Evolutionary conservation across 2,329 filamentous ascomycete species (phyloP).

Genomic region (Penicillium freii): DNA sequence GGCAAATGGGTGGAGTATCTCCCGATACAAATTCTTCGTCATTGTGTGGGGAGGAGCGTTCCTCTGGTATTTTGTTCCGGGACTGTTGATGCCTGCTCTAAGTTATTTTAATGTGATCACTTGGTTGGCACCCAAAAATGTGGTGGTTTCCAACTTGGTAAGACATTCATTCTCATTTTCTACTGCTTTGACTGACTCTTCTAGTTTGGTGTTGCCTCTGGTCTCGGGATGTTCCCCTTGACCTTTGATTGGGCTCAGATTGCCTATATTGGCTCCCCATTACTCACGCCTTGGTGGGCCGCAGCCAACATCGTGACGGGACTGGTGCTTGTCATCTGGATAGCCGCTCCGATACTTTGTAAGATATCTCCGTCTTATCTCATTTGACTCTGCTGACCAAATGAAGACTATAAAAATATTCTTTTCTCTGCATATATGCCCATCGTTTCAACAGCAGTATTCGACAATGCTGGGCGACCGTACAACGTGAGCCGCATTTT

Average conservation of each 20-base stretch:
- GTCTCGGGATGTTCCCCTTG: constrained; percentile 76
- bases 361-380: constrained; percentile 18
- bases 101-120: constrained; percentile 88
- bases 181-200: not conserved
- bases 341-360: constrained; percentile 72
- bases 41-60: constrained; percentile 69
- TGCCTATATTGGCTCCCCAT: constrained; percentile 78
- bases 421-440: constrained; percentile 83
- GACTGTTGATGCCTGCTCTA: constrained; percentile 75
- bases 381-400: constrained; percentile 5
- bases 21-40: constrained; percentile 81
- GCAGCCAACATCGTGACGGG: constrained; percentile 81
- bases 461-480: constrained; percentile 76
- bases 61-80: constrained; percentile 80
- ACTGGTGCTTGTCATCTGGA: constrained; percentile 80
- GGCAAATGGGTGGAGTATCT: constrained; percentile 79
- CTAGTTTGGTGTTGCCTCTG: constrained; percentile 76
- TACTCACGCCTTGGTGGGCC: constrained; percentile 83
- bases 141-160: constrained; percentile 76
- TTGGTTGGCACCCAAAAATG: constrained; percentile 82
- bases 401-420: constrained; percentile 67
- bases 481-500: constrained; percentile 82
- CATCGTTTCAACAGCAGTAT: constrained; percentile 78
- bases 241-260: constrained; percentile 93
- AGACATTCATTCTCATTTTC: constrained; percentile 14